Conservation (phyloP, 2,329 filamentous ascomycete species). For the Verticillium albo-atrum region DNA sequence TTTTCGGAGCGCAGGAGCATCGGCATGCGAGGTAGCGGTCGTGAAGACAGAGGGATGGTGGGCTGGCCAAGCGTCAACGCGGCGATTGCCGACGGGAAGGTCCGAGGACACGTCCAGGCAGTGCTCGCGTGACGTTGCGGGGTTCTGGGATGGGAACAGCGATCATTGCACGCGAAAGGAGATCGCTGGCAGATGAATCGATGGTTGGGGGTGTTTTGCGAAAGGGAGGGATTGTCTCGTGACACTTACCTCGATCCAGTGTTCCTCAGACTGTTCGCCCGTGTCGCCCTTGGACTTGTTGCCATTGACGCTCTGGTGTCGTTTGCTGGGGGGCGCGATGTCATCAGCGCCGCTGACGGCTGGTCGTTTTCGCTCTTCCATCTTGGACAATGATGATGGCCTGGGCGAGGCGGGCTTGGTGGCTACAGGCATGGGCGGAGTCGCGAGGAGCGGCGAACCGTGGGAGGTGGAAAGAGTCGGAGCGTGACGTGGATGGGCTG, state of each 20-base stretch:
- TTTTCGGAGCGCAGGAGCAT: background rate
- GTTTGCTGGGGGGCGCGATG: conserved; percentile 83
- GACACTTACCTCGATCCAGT: conserved; percentile 63
- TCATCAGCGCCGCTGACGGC: conserved; percentile 77
- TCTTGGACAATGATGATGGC: conserved; percentile 84
- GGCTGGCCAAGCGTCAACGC: background rate
- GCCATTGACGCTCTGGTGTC: conserved; percentile 79
- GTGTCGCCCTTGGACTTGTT: conserved; percentile 52
- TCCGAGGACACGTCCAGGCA: background rate
- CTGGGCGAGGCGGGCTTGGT: conserved; percentile 66
- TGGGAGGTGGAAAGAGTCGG: conserved; percentile 10
- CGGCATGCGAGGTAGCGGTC: too few species aligned
- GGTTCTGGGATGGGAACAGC: background rate
- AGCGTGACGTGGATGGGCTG: conserved; percentile 16
- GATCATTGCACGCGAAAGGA: background rate
- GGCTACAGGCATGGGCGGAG: conserved; percentile 80
- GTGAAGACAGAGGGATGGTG: too few species aligned
- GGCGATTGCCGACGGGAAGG: background rate
- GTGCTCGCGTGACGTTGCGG: background rate
- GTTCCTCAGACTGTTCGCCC: conserved; percentile 53
- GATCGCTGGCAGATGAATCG: conserved; percentile 10
- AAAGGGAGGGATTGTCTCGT: conserved; percentile 17
- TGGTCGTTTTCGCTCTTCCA: conserved; percentile 99
- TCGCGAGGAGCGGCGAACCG: conserved; percentile 21
- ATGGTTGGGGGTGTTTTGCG: conserved; percentile 14